Percentiles rank a stretch among this genome's conserved stretches.
phyloP scores from a whole-genome alignment of 192 early-diverging fungal genomes.

The Diversispora epigaea region DNA sequence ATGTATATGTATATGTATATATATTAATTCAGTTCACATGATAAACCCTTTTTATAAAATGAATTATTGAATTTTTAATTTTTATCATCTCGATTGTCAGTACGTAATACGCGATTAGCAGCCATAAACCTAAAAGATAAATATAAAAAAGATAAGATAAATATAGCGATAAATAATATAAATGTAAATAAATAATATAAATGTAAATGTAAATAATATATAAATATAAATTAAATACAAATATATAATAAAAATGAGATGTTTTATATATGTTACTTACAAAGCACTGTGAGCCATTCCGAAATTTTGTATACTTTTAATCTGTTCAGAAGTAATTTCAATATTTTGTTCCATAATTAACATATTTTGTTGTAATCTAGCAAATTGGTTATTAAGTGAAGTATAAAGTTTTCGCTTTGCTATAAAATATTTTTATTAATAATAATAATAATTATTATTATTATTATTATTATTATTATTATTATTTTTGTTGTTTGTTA shows the following conservation, averaged over 20 bases:
- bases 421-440: background rate
- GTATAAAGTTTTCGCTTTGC: background rate
- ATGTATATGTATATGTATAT: no score
- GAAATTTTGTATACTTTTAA: background rate
- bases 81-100: conserved; percentile 8
- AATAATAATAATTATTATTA: background rate
- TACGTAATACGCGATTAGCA: background rate
- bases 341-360: background rate
- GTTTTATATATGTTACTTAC: background rate
- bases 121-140: background rate
- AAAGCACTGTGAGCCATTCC: background rate
- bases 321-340: background rate
- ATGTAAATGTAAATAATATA: background rate
- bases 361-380: background rate
- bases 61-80: no score
- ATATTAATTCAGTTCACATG: no score
- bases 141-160: no score
- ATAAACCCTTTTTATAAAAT: no score
- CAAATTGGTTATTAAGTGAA: background rate
- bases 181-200: no score
- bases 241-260: no score
- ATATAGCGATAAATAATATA: no score
- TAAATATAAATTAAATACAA: background rate
- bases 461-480: no score
- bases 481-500: no score